These are phyloP conservation scores for Diaporthe velutina DNA, from an alignment of 2,329 filamentous ascomycete genomes.

Conservation along the genomic window DNA sequence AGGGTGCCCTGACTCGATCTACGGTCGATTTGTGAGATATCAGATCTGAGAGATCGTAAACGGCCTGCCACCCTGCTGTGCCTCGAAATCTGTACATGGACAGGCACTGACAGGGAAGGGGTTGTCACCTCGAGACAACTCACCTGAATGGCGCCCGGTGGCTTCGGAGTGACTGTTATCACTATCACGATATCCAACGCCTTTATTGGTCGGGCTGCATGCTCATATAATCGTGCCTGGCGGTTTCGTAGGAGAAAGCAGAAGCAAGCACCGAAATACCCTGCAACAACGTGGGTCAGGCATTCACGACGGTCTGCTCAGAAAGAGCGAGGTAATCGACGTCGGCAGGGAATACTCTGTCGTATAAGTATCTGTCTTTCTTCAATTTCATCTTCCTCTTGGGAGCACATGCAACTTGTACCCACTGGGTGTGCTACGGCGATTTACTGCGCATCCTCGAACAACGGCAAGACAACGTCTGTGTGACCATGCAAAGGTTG, in stretches of 20 bases:
- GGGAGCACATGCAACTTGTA: background rate
- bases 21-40: background rate
- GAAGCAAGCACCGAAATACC: background rate
- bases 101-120: background rate
- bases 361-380: background rate
- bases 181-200: too few relatives aligned
- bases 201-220: background rate
- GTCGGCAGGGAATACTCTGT: background rate
- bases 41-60: slow-evolving; percentile 18
- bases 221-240: background rate
- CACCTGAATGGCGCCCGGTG: background rate
- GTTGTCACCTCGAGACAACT: background rate
- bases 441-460: background rate
- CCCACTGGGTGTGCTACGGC: too few relatives aligned
- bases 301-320: background rate
- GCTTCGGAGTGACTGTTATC: background rate
- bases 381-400: background rate
- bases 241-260: background rate
- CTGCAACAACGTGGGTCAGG: background rate
- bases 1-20: background rate
- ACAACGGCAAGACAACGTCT: background rate
- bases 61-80: background rate
- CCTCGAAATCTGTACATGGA: background rate
- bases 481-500: slow-evolving; percentile 18
- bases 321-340: too few relatives aligned